phyloP scores from a whole-genome alignment of 768 basidiomycete genomes.

The Podaxis rugospora region DNA sequence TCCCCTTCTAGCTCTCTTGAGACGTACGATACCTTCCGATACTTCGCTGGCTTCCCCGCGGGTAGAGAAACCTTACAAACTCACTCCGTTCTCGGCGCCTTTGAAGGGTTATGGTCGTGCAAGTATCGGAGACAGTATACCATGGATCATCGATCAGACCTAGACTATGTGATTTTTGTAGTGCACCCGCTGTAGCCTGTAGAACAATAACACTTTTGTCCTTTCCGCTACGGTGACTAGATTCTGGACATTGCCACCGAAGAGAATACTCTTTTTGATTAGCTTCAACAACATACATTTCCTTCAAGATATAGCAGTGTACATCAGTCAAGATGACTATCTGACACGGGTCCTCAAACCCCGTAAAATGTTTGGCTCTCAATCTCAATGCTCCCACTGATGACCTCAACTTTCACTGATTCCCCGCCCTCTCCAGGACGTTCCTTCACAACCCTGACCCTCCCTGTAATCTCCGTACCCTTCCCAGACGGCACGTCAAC shows the following conservation, averaged over 20 bases:
- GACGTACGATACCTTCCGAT: not conserved
- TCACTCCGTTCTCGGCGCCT: not conserved
- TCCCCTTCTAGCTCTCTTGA: not conserved
- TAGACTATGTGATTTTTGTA: not conserved
- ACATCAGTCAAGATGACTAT: not conserved
- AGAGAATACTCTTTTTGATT: not conserved
- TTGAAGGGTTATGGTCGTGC: too few species aligned
- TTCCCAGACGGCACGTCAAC: conserved; percentile 41
- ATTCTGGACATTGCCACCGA: not conserved
- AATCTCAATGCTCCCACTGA: conserved; percentile 10
- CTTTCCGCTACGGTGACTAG: not conserved
- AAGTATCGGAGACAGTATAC: too few species aligned
- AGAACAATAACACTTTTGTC: not conserved
- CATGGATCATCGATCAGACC: not conserved
- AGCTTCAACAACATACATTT: too few species aligned
- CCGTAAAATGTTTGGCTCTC: conserved; percentile 3
- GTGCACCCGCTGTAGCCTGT: not conserved
- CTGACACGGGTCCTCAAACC: not conserved
- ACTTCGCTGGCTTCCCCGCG: not conserved
- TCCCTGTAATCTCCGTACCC: conserved; percentile 36
- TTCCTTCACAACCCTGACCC: conserved; percentile 26
- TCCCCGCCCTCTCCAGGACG: not conserved
- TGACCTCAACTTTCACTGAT: conserved; percentile 8
- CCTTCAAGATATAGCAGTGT: not conserved
- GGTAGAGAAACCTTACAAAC: not conserved